Conservation (phyloP, 139 green algal species). For the Coccomyxa sp. region DNA sequence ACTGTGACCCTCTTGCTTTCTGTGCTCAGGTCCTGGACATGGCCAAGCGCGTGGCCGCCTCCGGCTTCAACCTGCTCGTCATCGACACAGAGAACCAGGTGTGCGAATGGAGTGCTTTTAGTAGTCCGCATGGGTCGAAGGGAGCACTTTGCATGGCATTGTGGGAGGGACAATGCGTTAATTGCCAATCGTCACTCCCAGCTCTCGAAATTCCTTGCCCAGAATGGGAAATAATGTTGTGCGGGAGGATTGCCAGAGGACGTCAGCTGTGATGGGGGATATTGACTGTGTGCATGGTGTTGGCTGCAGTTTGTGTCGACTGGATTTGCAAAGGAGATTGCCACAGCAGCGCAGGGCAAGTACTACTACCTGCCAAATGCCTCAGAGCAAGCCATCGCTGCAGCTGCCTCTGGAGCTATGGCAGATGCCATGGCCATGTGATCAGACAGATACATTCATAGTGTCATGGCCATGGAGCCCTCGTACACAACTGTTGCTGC, state of each 20-base stretch:
- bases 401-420: conserved; percentile 78
- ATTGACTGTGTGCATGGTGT: background rate
- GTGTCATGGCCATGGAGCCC: too few relatives aligned
- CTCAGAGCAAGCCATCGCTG: conserved; percentile 81
- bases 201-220: background rate
- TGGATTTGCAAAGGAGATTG: conserved; percentile 97
- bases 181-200: background rate
- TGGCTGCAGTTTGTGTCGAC: conserved; percentile 92
- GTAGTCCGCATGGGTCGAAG: background rate
- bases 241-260: too few relatives aligned
- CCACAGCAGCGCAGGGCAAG: conserved; percentile 48
- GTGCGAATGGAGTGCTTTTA: too few relatives aligned
- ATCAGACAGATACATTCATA: too few relatives aligned
- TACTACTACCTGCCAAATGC: conserved; percentile 99
- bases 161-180: background rate
- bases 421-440: conserved; percentile 51
- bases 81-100: conserved; percentile 96
- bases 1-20: too few relatives aligned
- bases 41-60: conserved; percentile 67
- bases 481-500: too few relatives aligned
- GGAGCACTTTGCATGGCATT: background rate
- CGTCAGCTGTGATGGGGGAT: background rate
- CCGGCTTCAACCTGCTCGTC: conserved; percentile 87
- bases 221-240: background rate
- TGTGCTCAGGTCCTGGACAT: conserved; percentile 82